Evolutionary conservation across 441 rosid species (phyloP).

Genomic region (Omphalea diandra): DNA sequence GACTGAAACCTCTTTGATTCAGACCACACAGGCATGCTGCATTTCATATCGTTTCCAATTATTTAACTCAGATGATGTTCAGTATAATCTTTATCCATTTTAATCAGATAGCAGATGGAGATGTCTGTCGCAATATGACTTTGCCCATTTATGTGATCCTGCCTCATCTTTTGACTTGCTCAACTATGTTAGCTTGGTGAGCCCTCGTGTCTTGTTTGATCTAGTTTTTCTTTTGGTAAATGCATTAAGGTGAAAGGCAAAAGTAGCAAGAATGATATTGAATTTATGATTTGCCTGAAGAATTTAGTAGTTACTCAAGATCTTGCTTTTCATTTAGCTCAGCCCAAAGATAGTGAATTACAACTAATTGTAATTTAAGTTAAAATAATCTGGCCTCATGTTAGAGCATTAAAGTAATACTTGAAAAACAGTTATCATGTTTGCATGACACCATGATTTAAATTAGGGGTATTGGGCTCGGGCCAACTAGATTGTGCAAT

Average conservation of each 20-base stretch:
- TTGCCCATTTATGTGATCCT: slow-evolving; percentile 71
- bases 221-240: background rate
- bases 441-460: too few species aligned
- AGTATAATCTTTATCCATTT: slow-evolving; percentile 12
- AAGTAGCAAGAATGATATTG: background rate
- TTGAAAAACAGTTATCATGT: background rate
- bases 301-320: background rate
- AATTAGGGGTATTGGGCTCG: too few species aligned
- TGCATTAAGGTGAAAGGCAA: background rate
- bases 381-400: background rate
- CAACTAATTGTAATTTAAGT: background rate
- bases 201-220: slow-evolving; percentile 9
- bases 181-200: slow-evolving; percentile 83
- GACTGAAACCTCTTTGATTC: slow-evolving; percentile 85
- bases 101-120: slow-evolving; percentile 81
- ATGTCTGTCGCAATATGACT: slow-evolving; percentile 61
- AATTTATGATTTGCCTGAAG: background rate
- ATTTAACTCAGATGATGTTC: slow-evolving; percentile 9
- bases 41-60: slow-evolving; percentile 10
- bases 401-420: background rate
- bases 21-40: slow-evolving; percentile 68
- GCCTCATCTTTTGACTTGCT: slow-evolving; percentile 84
- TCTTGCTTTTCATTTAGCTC: too few species aligned
- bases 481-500: too few species aligned
- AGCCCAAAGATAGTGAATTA: background rate